Base-by-base conservation (phyloP, 2,329 filamentous ascomycete genomes). In the Bipolaris cookei region DNA sequence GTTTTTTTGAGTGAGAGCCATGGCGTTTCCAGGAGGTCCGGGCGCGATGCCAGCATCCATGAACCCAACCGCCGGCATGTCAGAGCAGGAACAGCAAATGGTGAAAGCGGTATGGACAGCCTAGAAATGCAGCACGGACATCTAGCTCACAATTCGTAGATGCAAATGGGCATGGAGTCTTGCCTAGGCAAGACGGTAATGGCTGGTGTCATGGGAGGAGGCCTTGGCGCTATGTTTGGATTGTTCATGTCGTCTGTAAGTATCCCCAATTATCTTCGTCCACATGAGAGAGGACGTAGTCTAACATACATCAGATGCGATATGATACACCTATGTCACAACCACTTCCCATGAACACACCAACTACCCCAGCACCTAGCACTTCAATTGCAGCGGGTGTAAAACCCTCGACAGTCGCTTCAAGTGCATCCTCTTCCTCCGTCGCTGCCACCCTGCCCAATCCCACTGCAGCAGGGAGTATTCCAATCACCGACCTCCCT, bases 211-310 rank as follows among this genome's bases (percentile, higher is more conserved):
- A 96, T 96, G 86, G 95, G 95, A 14, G 97, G 97, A 71, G 95
- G 89, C 35, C 88, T 99, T 65, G 95, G 95, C 62, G 95, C 92
- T 70, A 82, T 96, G 41, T 99, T 99, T 68, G 95, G 95, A 67
- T 85, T 98, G 70, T 99, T 99, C 82, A 99, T 98, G 94, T 92
- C 93, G 58, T 95, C 91, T 72, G 92, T 96, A 87, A 63, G 89
- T 82, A 30, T 59, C 46, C 25, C 51, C 35, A 28, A 18, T n/a
- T n/a, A n/a, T 20, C 21, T 35, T 32, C 28, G 2, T 39, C 20
- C n/a, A 8, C n/a, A 52, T 47, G 42, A 8, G 35, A 16, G 30
- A 41, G 35, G 38, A 28, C 8, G 37, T 28, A 35, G 34, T 35
- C 42, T 54, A 28, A 61, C 16, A 51, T 28, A 10, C 8, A 48